Evolutionary conservation across 2,329 filamentous ascomycete genomes (phyloP).

Genomic region (Nemania abortiva): DNA sequence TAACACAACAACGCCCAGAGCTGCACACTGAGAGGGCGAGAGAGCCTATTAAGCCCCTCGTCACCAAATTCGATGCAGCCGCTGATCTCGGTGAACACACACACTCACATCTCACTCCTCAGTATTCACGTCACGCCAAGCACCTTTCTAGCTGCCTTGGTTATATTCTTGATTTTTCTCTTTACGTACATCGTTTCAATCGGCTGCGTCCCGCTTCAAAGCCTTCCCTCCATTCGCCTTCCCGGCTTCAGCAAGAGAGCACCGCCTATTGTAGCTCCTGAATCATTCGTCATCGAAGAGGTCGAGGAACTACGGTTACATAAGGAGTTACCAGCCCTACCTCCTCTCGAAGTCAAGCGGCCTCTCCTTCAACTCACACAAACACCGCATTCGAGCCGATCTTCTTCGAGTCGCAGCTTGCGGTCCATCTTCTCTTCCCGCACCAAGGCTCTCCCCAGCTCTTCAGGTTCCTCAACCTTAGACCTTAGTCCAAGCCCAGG

Average conservation of each 20-base stretch:
- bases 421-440: conserved; percentile 49
- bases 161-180: conserved; percentile 64
- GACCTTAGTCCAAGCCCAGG: conserved; percentile 18
- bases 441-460: conserved; percentile 42
- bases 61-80: conserved; percentile 64
- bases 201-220: conserved; percentile 52
- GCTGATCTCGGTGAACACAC: conserved; percentile 70
- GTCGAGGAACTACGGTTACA: conserved; percentile 28
- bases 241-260: conserved; percentile 28
- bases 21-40: conserved; percentile 4
- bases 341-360: conserved; percentile 42
- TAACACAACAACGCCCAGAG: background rate
- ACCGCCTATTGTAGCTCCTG: conserved; percentile 15
- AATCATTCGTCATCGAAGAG: conserved; percentile 33
- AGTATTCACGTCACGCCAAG: conserved; percentile 70
- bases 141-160: conserved; percentile 66
- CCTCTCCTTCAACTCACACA: conserved; percentile 47
- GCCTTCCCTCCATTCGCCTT: conserved; percentile 50
- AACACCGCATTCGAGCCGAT: conserved; percentile 40
- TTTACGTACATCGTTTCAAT: conserved; percentile 61
- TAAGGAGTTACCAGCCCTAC: conserved; percentile 43
- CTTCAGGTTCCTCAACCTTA: background rate
- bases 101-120: conserved; percentile 71
- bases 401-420: conserved; percentile 45
- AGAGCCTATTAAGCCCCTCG: conserved; percentile 13